Evolutionary conservation across 768 basidiomycete genomes (phyloP).

Genomic region (Lyophyllum decastes): DNA sequence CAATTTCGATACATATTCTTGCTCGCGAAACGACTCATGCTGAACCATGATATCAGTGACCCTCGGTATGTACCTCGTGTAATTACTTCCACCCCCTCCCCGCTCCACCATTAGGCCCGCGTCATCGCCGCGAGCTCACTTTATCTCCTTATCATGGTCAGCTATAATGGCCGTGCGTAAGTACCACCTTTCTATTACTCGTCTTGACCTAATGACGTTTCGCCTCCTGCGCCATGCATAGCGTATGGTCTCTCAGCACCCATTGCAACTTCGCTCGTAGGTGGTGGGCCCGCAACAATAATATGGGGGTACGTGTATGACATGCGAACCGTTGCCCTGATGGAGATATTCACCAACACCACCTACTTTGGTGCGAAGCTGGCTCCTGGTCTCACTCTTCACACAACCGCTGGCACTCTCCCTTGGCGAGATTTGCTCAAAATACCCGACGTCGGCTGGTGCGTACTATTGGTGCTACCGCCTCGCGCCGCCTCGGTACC

Average conservation of each 20-base stretch:
- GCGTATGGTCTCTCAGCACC: slow-evolving; percentile 60
- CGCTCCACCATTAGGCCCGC: not conserved
- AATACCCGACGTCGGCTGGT: slow-evolving; percentile 62
- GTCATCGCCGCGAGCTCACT: not conserved
- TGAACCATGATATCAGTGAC: slow-evolving; percentile 37
- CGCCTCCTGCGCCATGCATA: no score
- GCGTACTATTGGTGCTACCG: slow-evolving; percentile 71
- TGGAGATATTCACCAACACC: not conserved
- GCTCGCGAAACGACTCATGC: not conserved
- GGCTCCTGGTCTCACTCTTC: slow-evolving; percentile 50
- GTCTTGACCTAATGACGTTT: not conserved
- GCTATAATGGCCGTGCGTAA: slow-evolving; percentile 66
- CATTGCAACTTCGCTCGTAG: slow-evolving; percentile 54
- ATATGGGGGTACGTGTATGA: slow-evolving; percentile 51
- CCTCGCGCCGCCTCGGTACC: slow-evolving; percentile 51
- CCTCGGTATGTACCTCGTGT: slow-evolving; percentile 36
- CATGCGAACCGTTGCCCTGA: not conserved
- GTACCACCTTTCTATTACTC: slow-evolving; percentile 20
- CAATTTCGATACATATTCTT: not conserved
- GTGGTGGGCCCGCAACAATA: slow-evolving; percentile 58
- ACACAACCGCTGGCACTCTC: slow-evolving; percentile 53
- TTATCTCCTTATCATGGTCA: slow-evolving; percentile 20
- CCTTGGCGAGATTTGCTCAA: slow-evolving; percentile 59
- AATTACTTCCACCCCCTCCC: not conserved
- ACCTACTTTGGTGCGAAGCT: slow-evolving; percentile 29